Evolutionary conservation across 1,139 yeast species (phyloP).

Genomic region (Geotrichum armillariae): DNA sequence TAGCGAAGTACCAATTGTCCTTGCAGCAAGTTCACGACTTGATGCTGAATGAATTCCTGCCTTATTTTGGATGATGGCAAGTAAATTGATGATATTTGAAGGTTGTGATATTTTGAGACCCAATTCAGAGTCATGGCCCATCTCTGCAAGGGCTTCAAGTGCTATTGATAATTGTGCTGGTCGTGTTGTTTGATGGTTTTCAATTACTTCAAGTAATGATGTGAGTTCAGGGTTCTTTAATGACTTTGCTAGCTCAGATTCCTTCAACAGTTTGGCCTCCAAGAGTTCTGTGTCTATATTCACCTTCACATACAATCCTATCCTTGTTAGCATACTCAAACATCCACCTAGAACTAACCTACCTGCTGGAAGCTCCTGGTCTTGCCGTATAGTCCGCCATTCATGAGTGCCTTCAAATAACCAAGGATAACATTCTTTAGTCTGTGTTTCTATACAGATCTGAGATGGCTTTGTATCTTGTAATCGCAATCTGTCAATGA

Average conservation of each 20-base stretch:
- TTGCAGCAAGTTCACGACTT: constrained; percentile 34
- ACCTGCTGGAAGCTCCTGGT: constrained; percentile 60
- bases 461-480: background rate
- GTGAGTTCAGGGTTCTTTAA: constrained; percentile 10
- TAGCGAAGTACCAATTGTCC: constrained; percentile 43
- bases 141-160: constrained; percentile 53
- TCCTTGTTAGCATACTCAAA: too few species aligned
- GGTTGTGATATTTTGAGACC: constrained; percentile 48
- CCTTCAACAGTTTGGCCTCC: constrained; percentile 57
- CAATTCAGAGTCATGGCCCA: constrained; percentile 64
- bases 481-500: too few species aligned
- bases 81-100: constrained; percentile 26
- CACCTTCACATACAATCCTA: constrained; percentile 72
- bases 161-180: constrained; percentile 28
- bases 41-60: constrained; percentile 23
- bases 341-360: too few species aligned
- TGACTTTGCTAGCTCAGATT: background rate
- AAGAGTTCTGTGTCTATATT: constrained; percentile 64
- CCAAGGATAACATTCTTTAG: constrained; percentile 38
- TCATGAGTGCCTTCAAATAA: constrained; percentile 58
- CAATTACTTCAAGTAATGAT: constrained; percentile 2
- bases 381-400: constrained; percentile 69
- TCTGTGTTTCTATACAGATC: background rate
- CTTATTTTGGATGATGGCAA: constrained; percentile 28
- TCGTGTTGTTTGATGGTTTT: constrained; percentile 3